phyloP scores from a whole-genome alignment of 1,284 basidiomycete species.

The Rhodotorula sp. region DNA sequence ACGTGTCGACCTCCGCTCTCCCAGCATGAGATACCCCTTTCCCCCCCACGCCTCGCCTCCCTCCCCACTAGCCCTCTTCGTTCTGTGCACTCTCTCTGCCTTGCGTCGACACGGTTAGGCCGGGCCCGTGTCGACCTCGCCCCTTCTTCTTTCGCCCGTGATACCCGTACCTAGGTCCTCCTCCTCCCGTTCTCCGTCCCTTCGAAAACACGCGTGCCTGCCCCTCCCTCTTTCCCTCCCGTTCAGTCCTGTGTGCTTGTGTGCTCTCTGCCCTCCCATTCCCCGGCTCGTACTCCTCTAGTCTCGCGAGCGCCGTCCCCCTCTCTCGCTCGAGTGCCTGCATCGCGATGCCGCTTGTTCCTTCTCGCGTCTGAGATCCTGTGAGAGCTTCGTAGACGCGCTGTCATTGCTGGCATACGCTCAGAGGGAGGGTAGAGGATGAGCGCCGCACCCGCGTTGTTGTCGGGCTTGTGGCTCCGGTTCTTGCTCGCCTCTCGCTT shows the following conservation, averaged over 20 bases:
- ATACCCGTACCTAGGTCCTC: constrained; percentile 5
- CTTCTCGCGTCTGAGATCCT: accelerated
- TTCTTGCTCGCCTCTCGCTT: too few relatives aligned
- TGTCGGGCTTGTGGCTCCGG: too few relatives aligned
- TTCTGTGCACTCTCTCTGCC: not conserved
- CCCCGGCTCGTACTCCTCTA: not conserved
- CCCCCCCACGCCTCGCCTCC: not conserved
- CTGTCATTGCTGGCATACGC: too few relatives aligned
- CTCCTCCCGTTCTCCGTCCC: not conserved
- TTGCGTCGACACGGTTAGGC: not conserved
- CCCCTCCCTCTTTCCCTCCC: not conserved
- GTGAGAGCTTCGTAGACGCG: too few relatives aligned
- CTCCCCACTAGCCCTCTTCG: not conserved
- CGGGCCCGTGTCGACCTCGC: not conserved
- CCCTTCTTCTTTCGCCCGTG: not conserved
- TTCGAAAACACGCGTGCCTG: not conserved
- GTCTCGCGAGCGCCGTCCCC: not conserved
- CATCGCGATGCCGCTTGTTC: not conserved
- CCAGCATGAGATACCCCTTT: not conserved
- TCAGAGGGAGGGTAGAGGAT: too few relatives aligned
- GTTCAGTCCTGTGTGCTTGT: not conserved
- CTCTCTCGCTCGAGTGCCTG: not conserved
- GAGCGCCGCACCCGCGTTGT: too few relatives aligned
- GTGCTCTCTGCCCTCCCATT: not conserved
- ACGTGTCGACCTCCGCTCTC: not conserved